phyloP scores from a whole-genome alignment of 78 protist genomes.

The Isochrysis galbana region DNA sequence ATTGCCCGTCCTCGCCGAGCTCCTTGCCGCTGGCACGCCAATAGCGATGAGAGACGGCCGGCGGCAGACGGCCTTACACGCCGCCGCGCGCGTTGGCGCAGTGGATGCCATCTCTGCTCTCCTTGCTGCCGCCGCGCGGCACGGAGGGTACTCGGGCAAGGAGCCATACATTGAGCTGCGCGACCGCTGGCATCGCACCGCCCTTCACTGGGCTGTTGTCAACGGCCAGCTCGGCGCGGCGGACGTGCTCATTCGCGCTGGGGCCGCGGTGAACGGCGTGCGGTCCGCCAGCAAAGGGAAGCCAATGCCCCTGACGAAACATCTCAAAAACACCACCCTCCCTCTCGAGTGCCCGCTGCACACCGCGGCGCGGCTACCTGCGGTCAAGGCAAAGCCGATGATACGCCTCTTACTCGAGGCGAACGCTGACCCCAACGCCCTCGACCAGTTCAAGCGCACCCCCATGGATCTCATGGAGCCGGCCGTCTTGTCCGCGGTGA shows the following conservation, averaged over 20 bases:
- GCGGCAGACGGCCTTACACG: not conserved
- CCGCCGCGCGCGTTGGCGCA: not conserved
- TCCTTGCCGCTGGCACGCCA: not conserved
- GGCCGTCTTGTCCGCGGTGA: too few species aligned
- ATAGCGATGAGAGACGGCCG: not conserved
- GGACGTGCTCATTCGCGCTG: not conserved
- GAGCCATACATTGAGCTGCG: not conserved
- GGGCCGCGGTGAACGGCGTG: not conserved
- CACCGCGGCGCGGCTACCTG: not conserved
- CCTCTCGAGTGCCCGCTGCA: slow-evolving; percentile 18
- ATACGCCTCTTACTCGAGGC: not conserved
- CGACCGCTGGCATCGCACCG: slow-evolving; percentile 33
- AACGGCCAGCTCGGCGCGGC: not conserved
- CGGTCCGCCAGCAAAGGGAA: not conserved
- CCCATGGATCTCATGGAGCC: not conserved
- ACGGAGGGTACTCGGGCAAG: not conserved
- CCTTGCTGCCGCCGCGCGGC: not conserved
- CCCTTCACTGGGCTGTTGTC: slow-evolving; percentile 9
- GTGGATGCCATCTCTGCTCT: not conserved
- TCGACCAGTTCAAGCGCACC: not conserved
- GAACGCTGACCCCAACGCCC: not conserved
- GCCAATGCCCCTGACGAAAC: not conserved
- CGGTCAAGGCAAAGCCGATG: not conserved
- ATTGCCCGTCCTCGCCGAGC: not conserved
- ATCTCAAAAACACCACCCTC: not conserved